These are phyloP conservation scores for Pythium phragmitis DNA, from an alignment of 352 stramenopile genomes.

Conservation along the genomic window DNA sequence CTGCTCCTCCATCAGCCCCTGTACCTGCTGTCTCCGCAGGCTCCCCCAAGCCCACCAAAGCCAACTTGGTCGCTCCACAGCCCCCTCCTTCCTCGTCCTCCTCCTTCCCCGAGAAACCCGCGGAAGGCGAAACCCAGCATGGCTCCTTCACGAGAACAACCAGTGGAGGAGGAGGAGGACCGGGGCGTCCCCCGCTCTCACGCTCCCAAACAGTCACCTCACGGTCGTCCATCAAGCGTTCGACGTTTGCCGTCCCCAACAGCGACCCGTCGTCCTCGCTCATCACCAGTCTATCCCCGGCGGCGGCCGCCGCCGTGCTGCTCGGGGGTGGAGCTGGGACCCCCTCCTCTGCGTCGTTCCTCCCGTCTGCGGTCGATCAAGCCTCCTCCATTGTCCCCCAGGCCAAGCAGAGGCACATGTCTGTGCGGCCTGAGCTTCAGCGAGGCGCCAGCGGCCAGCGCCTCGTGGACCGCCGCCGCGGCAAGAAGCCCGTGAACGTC, in stretches of 20 bases:
- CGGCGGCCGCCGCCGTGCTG: background rate
- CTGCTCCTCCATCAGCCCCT: background rate
- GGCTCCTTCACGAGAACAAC: background rate
- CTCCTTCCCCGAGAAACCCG: background rate
- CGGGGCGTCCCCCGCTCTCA: background rate
- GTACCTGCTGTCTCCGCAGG: background rate
- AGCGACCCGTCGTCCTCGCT: background rate
- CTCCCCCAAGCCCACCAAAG: constrained; percentile 9
- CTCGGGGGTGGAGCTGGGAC: background rate
- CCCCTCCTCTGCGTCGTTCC: background rate
- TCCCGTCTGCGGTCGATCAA: too few species aligned
- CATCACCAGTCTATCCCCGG: background rate
- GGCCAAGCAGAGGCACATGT: constrained; percentile 5
- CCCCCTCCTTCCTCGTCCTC: too few species aligned
- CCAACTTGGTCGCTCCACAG: constrained; percentile 15
- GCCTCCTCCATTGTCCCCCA: too few species aligned
- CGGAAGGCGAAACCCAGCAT: background rate
- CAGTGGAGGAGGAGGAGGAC: background rate
- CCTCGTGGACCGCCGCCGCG: background rate
- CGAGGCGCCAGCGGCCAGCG: constrained; percentile 8
- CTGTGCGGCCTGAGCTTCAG: constrained; percentile 10
- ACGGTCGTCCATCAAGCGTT: constrained; percentile 7
- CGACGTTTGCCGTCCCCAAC: constrained; percentile 16
- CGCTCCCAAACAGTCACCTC: constrained; percentile 14
- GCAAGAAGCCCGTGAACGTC: constrained; percentile 40